Percentiles rank a stretch among this genome's conserved stretches.
Evolutionary conservation across 2,329 filamentous ascomycete species (phyloP).

Genomic region (Malbranchea zuffiana): DNA sequence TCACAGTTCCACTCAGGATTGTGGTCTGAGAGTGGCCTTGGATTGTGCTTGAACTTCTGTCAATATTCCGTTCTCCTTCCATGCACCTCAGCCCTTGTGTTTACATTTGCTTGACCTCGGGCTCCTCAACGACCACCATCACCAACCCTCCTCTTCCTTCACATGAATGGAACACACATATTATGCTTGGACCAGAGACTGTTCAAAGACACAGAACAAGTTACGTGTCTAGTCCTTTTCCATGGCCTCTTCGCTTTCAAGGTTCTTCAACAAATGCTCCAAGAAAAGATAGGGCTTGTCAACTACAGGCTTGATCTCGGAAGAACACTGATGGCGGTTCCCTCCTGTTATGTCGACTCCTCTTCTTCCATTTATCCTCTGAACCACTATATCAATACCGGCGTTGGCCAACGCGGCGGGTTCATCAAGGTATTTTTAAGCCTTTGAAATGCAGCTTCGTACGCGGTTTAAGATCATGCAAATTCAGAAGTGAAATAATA

Average conservation of each 20-base stretch:
- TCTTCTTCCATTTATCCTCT: conserved; percentile 31
- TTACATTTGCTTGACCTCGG: too few relatives aligned
- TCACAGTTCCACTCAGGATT: too few relatives aligned
- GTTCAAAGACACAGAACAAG: conserved; percentile 34
- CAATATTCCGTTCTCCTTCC: too few relatives aligned
- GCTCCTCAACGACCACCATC: too few relatives aligned
- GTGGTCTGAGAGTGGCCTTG: too few relatives aligned
- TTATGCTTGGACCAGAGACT: conserved; percentile 35
- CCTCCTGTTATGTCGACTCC: conserved; percentile 49
- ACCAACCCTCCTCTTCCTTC: too few relatives aligned
- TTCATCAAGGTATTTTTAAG: conserved; percentile 38
- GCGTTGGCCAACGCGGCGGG: conserved; percentile 18
- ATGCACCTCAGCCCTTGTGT: too few relatives aligned
- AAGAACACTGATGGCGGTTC: conserved; percentile 48
- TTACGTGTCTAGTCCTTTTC: conserved; percentile 19
- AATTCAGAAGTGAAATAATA: too few relatives aligned
- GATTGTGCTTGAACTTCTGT: too few relatives aligned
- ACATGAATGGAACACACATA: too few relatives aligned
- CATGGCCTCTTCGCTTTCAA: conserved; percentile 44
- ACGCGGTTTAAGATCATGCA: too few relatives aligned
- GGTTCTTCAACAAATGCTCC: conserved; percentile 44
- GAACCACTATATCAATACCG: background rate
- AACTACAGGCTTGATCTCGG: conserved; percentile 49
- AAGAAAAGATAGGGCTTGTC: conserved; percentile 52
- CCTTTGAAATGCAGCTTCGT: conserved; percentile 27